These are phyloP conservation scores for Aphanomyces astaci DNA, from an alignment of 352 stramenopile species.

Conservation along the genomic window DNA sequence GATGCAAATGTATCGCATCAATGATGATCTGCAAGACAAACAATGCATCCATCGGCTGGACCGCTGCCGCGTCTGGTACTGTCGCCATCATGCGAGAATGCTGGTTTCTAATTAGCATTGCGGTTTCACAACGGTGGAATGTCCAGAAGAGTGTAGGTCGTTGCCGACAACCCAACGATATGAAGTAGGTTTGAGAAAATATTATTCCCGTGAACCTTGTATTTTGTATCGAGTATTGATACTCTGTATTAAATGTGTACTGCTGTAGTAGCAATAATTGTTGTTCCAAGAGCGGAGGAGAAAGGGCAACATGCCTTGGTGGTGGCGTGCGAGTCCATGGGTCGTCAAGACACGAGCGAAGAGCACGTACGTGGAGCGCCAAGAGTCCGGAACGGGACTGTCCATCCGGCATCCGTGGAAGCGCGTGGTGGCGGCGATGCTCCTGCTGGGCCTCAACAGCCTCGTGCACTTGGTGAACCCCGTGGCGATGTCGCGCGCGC, in stretches of 20 bases:
- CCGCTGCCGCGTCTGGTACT: not conserved
- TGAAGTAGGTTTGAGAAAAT: not conserved
- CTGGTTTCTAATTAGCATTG: not conserved
- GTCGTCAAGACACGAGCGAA: constrained; percentile 7
- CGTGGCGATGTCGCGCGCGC: constrained; percentile 8
- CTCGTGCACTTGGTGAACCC: constrained; percentile 16
- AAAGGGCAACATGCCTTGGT: not conserved
- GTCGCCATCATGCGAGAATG: not conserved
- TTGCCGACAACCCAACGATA: not conserved
- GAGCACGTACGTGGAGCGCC: constrained; percentile 21
- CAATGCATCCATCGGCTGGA: not conserved
- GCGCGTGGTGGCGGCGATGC: not conserved
- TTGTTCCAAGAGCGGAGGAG: not conserved
- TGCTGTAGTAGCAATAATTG: too few species aligned
- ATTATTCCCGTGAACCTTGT: not conserved
- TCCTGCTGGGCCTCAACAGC: constrained; percentile 15
- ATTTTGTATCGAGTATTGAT: too few species aligned
- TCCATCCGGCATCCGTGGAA: constrained; percentile 15
- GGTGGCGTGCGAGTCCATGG: constrained; percentile 14
- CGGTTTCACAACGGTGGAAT: too few species aligned
- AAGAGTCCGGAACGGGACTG: constrained; percentile 16
- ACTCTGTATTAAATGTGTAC: too few species aligned
- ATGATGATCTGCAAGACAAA: constrained; percentile 22
- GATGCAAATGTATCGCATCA: constrained; percentile 5
- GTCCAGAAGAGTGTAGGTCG: too few species aligned